Percentiles rank a stretch among this genome's conserved stretches.
phyloP scores from a whole-genome alignment of 495 filamentous ascomycete genomes.

The Amniculicola lignicola region DNA sequence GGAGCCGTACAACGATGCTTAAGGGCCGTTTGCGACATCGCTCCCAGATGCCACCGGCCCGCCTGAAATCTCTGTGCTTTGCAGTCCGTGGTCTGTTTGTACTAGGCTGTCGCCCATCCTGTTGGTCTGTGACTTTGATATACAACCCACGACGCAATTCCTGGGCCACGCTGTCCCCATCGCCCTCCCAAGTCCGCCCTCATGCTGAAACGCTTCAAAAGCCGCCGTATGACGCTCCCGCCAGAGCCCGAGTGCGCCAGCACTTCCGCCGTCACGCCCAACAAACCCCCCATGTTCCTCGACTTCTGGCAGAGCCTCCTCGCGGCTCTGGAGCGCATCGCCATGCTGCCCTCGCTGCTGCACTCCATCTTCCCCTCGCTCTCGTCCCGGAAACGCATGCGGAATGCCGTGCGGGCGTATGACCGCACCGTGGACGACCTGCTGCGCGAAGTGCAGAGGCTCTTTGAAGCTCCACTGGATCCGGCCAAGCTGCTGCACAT shows the following conservation, averaged over 20 bases:
- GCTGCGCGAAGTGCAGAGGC: slow-evolving; percentile 49
- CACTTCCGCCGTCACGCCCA: slow-evolving; percentile 7
- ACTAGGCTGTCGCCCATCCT: slow-evolving; percentile 11
- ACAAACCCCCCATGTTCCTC: slow-evolving; percentile 42
- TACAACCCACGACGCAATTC: slow-evolving; percentile 13
- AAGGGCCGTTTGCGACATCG: slow-evolving; percentile 36
- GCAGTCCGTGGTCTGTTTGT: slow-evolving; percentile 4
- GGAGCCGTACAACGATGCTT: slow-evolving; percentile 37
- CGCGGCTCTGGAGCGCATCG: slow-evolving; percentile 50
- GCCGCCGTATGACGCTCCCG: slow-evolving; percentile 28
- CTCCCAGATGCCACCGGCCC: slow-evolving; percentile 31
- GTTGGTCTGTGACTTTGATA: slow-evolving; percentile 26
- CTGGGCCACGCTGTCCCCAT: slow-evolving; percentile 29
- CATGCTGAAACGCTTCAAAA: slow-evolving; percentile 30
- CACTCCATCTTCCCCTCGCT: slow-evolving; percentile 48
- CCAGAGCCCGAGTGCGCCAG: slow-evolving; percentile 23
- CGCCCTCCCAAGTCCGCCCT: slow-evolving; percentile 14
- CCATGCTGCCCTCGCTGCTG: slow-evolving; percentile 53
- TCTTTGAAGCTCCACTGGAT: slow-evolving; percentile 49
- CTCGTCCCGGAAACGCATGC: slow-evolving; percentile 34
- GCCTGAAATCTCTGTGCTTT: slow-evolving; percentile 34
- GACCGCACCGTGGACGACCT: slow-evolving; percentile 50
- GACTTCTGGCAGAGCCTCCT: slow-evolving; percentile 55
- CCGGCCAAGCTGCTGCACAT: slow-evolving; percentile 47
- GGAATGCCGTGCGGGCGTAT: slow-evolving; percentile 38